Evolutionary conservation across 305 asterid species (phyloP), one percentile per base, ranked within the genome.

Genomic region (Petunia hybrid): DNA sequence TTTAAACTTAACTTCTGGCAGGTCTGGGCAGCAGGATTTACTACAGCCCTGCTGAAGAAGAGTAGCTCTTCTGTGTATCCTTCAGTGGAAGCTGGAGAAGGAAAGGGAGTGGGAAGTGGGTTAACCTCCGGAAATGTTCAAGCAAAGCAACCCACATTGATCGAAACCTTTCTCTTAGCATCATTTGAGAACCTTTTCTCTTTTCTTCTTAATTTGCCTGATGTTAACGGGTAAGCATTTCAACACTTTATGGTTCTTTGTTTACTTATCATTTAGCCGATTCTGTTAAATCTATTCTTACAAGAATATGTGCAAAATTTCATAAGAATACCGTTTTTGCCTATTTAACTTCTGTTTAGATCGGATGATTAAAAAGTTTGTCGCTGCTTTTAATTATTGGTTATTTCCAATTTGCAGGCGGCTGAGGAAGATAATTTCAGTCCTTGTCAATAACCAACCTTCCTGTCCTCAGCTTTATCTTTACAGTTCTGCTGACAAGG

Each of bases 11-110:
- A 38, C 42, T 43, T 41, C 81, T 84, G 66, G 79, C 89, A 93
- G 98, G 98, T 95, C 38, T 95, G 99, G 99, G 99, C 98, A 70
- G 99, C 99, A 79, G 99, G 98, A 85, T 92, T 91, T 83, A 85
- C 95, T 80, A 87, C 97, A 38, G 98, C 98, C 53, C 16, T 95
- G 86, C 88, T 94, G 62, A 90, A 95, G 90, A 92, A 93, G 82
- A 86, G 78, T 83, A 93, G 92, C 85, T 88, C 97, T 12, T 84
- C 93, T 46, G 83, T 88, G 65, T 80, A 78, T 63, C 85, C 94
- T 68, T 85, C 87, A 10, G 70, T 78, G 59, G 89, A 87, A 78
- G 62, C 75, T 55, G 89, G 86, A 78, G 86, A 79, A 80, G 88
- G 56, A 83, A 78, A 85, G 80, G 85, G 82, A 81, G 73, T 79